A percentile compares a stretch with the other conserved stretches of the same genome.
Evolutionary conservation across 2,329 filamentous ascomycete species (phyloP).

Genomic region (Rhinocladiella similis): DNA sequence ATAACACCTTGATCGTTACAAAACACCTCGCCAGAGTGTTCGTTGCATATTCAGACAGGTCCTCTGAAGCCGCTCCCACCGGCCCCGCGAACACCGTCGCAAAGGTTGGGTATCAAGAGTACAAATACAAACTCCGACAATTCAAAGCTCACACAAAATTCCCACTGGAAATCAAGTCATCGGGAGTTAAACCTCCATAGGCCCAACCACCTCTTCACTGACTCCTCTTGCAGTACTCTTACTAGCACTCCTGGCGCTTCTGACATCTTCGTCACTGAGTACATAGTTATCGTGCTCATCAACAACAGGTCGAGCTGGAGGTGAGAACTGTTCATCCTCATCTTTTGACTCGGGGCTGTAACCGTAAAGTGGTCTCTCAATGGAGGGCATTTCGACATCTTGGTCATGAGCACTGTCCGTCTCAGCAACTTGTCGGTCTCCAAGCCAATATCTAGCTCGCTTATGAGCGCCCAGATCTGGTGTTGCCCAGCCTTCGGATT

Average conservation of each 20-base stretch:
- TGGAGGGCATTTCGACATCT: slow-evolving; percentile 42
- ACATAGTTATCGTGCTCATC: slow-evolving; percentile 46
- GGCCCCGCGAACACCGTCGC: slow-evolving; percentile 19
- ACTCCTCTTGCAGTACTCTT: slow-evolving; percentile 51
- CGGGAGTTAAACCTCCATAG: slow-evolving; percentile 50
- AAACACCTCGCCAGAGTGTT: neutral
- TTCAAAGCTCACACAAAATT: neutral
- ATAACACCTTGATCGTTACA: neutral
- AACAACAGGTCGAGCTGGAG: slow-evolving; percentile 33
- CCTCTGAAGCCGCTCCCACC: slow-evolving; percentile 22
- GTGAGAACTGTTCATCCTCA: slow-evolving; percentile 30
- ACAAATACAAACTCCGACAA: slow-evolving; percentile 3
- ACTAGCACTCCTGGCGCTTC: slow-evolving; percentile 35
- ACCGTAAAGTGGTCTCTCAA: slow-evolving; percentile 7
- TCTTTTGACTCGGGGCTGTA: slow-evolving; percentile 16
- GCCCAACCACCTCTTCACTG: slow-evolving; percentile 55
- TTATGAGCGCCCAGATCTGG: slow-evolving; percentile 67
- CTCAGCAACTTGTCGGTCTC: slow-evolving; percentile 56
- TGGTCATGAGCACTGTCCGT: slow-evolving; percentile 40
- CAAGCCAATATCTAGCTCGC: slow-evolving; percentile 85
- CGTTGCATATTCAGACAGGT: slow-evolving; percentile 6
- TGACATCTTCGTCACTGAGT: slow-evolving; percentile 46
- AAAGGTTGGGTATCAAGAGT: slow-evolving; percentile 26
- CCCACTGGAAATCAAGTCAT: neutral
- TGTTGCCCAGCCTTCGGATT: slow-evolving; percentile 47